A percentile compares a stretch with the other conserved stretches of the same genome.
Evolutionary conservation across 805 yeast species (phyloP).

Genomic region (Saturnispora ahearnii): DNA sequence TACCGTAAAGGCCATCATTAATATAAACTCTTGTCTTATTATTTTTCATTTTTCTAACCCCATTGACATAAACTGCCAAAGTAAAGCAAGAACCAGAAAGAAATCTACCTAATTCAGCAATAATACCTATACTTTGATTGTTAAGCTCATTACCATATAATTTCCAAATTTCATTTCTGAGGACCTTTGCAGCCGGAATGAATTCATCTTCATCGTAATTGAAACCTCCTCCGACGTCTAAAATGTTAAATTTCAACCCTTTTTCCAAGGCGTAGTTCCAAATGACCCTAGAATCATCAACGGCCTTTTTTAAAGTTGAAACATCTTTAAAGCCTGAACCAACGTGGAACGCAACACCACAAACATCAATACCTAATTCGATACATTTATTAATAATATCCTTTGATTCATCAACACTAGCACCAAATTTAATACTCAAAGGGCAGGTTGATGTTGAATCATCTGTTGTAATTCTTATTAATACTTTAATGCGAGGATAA

Average conservation of each 20-base stretch:
- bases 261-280: conserved; percentile 47
- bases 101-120: conserved; percentile 94
- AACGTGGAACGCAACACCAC: conserved; percentile 90
- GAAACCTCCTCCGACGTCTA: conserved; percentile 95
- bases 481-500: conserved; percentile 50
- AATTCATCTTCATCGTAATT: conserved; percentile 42
- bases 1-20: conserved; percentile 94
- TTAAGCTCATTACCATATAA: conserved; percentile 44
- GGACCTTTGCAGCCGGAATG: conserved; percentile 45
- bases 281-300: conserved; percentile 56
- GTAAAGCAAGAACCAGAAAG: conserved; percentile 81
- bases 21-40: conserved; percentile 66
- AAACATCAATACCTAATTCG: conserved; percentile 51
- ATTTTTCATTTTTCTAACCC: conserved; percentile 44
- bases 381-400: conserved; percentile 53
- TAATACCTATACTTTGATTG: conserved; percentile 34
- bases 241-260: conserved; percentile 38
- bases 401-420: conserved; percentile 46
- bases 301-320: conserved; percentile 57
- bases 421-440: conserved; percentile 84
- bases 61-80: conserved; percentile 74
- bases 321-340: conserved; percentile 88
- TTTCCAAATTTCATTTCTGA: conserved; percentile 45
- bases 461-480: conserved; percentile 81
- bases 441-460: conserved; percentile 83